phyloP scores from a whole-genome alignment of 148 eudicot genomes.

The Beta vulgaris region DNA sequence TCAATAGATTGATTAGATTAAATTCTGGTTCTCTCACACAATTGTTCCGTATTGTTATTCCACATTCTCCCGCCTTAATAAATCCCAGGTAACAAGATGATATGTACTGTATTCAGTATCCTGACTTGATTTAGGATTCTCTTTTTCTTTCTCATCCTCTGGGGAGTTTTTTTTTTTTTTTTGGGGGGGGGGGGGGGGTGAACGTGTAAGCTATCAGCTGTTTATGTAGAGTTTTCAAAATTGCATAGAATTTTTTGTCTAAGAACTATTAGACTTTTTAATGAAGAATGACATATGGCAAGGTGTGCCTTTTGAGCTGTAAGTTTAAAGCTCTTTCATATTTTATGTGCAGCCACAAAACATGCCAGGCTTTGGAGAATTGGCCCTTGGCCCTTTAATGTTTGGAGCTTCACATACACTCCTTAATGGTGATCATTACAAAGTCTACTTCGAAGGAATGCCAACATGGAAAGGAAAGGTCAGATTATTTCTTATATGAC shows the following conservation, averaged over 20 bases:
- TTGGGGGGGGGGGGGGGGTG: too few species aligned
- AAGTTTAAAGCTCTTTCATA: background rate
- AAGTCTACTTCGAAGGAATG: constrained; percentile 85
- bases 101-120: background rate
- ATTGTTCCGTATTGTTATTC: background rate
- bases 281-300: background rate
- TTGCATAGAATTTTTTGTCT: background rate
- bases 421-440: constrained; percentile 80
- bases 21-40: background rate
- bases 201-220: too few species aligned
- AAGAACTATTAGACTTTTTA: background rate
- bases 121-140: too few species aligned
- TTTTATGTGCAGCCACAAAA: constrained; percentile 55
- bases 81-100: background rate
- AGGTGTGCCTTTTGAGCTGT: background rate
- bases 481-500: background rate
- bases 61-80: background rate
- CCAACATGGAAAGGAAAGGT: constrained; percentile 90
- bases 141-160: too few species aligned
- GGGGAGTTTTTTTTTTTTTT: too few species aligned
- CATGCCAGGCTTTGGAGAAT: constrained; percentile 73
- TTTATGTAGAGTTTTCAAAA: background rate
- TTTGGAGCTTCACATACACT: constrained; percentile 89
- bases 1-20: background rate
- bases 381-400: constrained; percentile 83